Percentiles rank a stretch among this genome's conserved stretches.
These are phyloP conservation scores for Senna siamea DNA, from an alignment of 306 rosid species.

Conservation along the genomic window DNA sequence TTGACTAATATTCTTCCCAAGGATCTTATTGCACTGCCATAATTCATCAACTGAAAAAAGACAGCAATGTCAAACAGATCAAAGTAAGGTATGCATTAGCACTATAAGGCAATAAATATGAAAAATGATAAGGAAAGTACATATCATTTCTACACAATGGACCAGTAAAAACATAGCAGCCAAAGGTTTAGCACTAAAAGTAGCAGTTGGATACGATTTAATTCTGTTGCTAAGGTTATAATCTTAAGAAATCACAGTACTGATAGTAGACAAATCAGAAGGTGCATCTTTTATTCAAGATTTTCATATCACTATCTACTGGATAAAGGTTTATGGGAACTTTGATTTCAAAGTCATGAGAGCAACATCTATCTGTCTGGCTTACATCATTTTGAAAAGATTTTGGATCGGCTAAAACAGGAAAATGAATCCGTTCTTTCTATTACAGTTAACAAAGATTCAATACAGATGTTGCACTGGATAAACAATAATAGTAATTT, in stretches of 20 bases:
- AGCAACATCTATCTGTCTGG: constrained; percentile 1
- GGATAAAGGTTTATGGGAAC: constrained; percentile 10
- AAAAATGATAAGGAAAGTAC: not conserved
- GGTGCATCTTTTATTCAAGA: constrained; percentile 2
- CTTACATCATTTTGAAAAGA: not conserved
- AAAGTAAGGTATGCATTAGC: constrained; percentile 6
- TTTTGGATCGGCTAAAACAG: not conserved
- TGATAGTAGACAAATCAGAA: constrained; percentile 14
- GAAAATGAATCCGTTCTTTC: constrained; percentile 2
- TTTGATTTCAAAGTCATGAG: constrained; percentile 23
- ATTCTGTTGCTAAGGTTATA: constrained; percentile 30
- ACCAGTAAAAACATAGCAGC: constrained; percentile 26
- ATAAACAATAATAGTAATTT: constrained; percentile 24
- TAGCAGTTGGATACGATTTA: constrained; percentile 9
- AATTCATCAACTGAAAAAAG: constrained; percentile 84
- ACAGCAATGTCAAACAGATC: constrained; percentile 33
- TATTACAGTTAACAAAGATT: constrained; percentile 17
- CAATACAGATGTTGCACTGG: constrained; percentile 15
- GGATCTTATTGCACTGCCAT: constrained; percentile 91
- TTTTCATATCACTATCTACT: no score
- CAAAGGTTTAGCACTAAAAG: constrained; percentile 16
- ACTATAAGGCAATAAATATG: constrained; percentile 1
- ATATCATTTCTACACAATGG: constrained; percentile 15
- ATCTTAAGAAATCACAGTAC: not conserved
- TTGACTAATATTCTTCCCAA: constrained; percentile 67